phyloP scores from a whole-genome alignment of 148 eudicot species.

The Tetragonia tetragonoides region DNA sequence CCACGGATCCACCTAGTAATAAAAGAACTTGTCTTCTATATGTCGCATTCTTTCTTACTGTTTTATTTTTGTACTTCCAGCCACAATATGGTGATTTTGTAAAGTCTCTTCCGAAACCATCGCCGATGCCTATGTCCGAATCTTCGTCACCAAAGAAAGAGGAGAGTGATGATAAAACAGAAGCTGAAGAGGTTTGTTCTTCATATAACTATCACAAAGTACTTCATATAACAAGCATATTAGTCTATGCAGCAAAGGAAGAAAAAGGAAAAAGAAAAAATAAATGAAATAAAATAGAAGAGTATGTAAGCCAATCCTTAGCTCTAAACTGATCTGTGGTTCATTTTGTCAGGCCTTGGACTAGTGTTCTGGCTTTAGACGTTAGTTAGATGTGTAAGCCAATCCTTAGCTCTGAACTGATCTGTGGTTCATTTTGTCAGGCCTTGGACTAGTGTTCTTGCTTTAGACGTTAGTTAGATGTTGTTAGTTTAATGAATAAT shows the following conservation, averaged over 20 bases:
- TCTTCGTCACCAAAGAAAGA: constrained; percentile 35
- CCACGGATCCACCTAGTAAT: not conserved
- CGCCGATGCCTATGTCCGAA: constrained; percentile 37
- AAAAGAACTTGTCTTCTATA: not conserved
- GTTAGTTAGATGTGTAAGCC: too few species aligned
- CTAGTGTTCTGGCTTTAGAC: too few species aligned
- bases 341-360: too few species aligned
- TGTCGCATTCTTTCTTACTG: constrained; percentile 5
- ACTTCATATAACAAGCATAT: not conserved
- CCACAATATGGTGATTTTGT: constrained; percentile 46
- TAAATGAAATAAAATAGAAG: too few species aligned
- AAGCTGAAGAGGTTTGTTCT: constrained; percentile 52
- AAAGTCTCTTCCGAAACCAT: constrained; percentile 69
- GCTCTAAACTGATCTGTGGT: too few species aligned
- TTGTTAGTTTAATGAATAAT: too few species aligned
- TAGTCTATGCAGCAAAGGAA: not conserved
- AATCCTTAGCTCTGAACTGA: too few species aligned
- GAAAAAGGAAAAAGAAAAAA: too few species aligned
- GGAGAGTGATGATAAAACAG: constrained; percentile 37
- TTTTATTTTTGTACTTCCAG: constrained; percentile 27
- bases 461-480: too few species aligned
- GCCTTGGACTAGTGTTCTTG: too few species aligned
- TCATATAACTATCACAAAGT: not conserved
- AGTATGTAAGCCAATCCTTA: too few species aligned
- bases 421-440: too few species aligned